Conservation (phyloP, 495 filamentous ascomycete species). For the Letharia lupina region DNA sequence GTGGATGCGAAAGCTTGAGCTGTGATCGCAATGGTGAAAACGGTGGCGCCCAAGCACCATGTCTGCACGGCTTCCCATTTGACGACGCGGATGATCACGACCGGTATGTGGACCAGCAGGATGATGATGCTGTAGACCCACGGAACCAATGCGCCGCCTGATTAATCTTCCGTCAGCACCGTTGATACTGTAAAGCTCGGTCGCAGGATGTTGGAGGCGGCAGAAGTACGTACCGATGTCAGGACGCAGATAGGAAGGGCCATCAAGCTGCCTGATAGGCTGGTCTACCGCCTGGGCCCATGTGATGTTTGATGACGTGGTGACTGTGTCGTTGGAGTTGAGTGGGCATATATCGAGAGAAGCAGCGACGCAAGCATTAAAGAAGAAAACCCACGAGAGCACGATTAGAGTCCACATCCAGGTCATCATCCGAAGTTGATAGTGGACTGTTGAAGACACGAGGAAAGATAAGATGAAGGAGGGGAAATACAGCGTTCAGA, state of each 20-base stretch:
- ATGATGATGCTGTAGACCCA: conserved; percentile 23
- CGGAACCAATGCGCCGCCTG: conserved; percentile 20
- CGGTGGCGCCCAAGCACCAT: conserved; percentile 20
- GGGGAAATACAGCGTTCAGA: neutral
- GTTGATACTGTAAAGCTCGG: no score
- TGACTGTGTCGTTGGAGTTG: neutral
- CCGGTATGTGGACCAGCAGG: conserved; percentile 20
- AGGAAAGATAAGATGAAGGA: neutral
- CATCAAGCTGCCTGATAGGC: neutral
- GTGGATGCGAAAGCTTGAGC: conserved; percentile 20
- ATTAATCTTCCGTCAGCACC: neutral
- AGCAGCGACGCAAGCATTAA: neutral
- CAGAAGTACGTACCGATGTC: conserved; percentile 3
- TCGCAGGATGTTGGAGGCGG: neutral
- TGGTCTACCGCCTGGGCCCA: conserved; percentile 15
- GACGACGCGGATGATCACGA: conserved; percentile 23
- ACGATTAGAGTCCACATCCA: neutral
- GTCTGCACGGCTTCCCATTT: conserved; percentile 20
- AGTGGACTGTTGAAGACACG: neutral
- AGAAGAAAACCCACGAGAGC: neutral
- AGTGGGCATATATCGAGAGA: conserved; percentile 12
- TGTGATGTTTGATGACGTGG: conserved; percentile 13
- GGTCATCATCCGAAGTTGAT: neutral
- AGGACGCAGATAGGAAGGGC: conserved; percentile 19
- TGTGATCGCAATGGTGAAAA: conserved; percentile 19